Base-by-base conservation (phyloP, 441 rosid species). In the Corymbia citriodora region DNA sequence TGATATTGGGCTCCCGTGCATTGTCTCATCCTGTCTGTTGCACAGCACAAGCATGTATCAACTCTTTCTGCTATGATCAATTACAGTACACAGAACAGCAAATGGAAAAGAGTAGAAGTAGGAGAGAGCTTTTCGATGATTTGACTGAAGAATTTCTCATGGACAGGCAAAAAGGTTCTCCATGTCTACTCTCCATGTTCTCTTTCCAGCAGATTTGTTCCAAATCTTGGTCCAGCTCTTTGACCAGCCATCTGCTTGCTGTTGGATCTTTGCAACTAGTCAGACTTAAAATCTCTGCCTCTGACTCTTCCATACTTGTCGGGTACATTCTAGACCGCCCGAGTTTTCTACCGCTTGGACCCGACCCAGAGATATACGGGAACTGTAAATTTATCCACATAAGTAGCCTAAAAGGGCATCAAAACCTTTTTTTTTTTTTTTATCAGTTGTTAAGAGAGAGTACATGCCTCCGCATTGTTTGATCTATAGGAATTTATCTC, bases 121-220 rank as follows among this genome's bases (percentile, higher is more conserved):
- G 82, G 82, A 36, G 81, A 49, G 63, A 70, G 48, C 57, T 50
- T 55, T 61, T 12, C 79, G 95, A 98, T 97, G 87, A 91, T 91
- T 95, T 55, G 70, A 91, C 70, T 79, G 79, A 94, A 92, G 93
- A 89, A 85, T 94, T 94, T 93, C 94, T 92, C 93, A 94, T 96
- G 96, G 94, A 94, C 68, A 96, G 94, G 94, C 99, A 96, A 87
- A 96, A 90, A 21, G 95, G 94, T 92, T 93, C 91, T 89, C 70
- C 93, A 63, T 74, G 87, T 92, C 89, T 92, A 83, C 92, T 91
- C 74, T 63, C 89, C 8, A 74, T 81, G 89, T 94, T 93, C 88
- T 88, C 94, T 87, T 93, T 94, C 99, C 98, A 98, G 93, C 99
- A 98, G 90, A 98, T 93, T 91, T 93, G 92, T 87, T 96, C 95